Conservation (phyloP, 192 early-diverging fungal species). For the Piromyces sp. region DNA sequence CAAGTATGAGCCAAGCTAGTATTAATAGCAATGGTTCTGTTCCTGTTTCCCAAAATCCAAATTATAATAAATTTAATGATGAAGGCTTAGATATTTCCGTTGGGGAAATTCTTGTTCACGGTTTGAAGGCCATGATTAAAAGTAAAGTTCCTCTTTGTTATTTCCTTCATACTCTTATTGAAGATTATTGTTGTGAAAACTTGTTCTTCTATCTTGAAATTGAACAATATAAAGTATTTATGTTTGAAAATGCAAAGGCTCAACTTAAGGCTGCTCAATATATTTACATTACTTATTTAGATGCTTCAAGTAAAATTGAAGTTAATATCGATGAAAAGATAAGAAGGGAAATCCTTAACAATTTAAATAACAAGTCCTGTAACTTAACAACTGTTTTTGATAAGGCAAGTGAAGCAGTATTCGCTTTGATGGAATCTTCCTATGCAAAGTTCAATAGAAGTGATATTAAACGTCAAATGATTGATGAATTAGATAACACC, state of each 20-base stretch:
- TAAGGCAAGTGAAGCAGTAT: constrained; percentile 14
- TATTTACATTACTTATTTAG: constrained; percentile 33
- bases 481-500: background rate
- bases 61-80: background rate
- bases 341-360: constrained; percentile 15
- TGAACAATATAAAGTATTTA: constrained; percentile 29
- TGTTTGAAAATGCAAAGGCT: constrained; percentile 11
- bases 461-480: background rate
- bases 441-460: constrained; percentile 17
- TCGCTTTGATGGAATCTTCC: constrained; percentile 22
- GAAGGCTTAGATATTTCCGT: constrained; percentile 23
- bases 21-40: too few species aligned
- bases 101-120: constrained; percentile 27
- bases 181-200: constrained; percentile 34
- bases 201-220: constrained; percentile 41
- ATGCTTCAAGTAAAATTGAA: constrained; percentile 28
- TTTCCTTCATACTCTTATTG: constrained; percentile 27
- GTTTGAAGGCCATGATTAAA: constrained; percentile 28
- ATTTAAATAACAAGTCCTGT: constrained; percentile 13
- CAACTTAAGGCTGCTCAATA: constrained; percentile 28
- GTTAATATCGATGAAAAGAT: constrained; percentile 36
- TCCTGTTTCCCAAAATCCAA: background rate
- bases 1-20: background rate
- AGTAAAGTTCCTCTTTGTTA: constrained; percentile 35
- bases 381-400: background rate